A percentile compares a stretch with the other conserved stretches of the same genome.
Conservation (phyloP, 805 yeast genomes). For the Vanderwaltozyma yarrowii region DNA sequence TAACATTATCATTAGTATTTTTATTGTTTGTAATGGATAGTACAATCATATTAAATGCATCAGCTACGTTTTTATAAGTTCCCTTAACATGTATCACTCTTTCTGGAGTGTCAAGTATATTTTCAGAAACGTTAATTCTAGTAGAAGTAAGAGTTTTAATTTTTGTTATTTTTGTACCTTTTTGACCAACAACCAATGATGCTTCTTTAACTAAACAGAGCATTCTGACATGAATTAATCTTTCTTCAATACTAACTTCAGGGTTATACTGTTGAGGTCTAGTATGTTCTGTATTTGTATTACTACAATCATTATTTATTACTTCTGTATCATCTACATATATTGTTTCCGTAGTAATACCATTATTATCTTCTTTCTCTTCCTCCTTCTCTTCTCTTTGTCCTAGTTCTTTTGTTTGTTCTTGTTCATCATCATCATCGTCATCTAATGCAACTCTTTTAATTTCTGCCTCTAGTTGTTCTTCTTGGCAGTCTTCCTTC, state of each 20-base stretch:
- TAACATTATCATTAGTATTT: background rate
- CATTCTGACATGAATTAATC: conserved; percentile 62
- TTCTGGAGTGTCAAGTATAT: conserved; percentile 60
- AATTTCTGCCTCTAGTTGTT: conserved; percentile 39
- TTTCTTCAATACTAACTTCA: conserved; percentile 26
- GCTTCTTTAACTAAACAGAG: conserved; percentile 69
- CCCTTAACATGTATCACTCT: conserved; percentile 69
- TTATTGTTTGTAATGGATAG: conserved; percentile 37
- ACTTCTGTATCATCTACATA: background rate
- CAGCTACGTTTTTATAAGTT: conserved; percentile 65
- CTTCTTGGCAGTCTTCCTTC: conserved; percentile 44
- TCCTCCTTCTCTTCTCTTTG: no score
- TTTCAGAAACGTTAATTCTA: conserved; percentile 62
- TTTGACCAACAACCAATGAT: conserved; percentile 63
- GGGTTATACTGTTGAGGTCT: background rate
- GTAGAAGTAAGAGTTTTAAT: conserved; percentile 55
- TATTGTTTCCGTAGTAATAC: no score
- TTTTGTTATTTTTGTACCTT: conserved; percentile 62
- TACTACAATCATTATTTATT: background rate
- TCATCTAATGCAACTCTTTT: conserved; percentile 66
- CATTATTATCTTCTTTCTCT: no score
- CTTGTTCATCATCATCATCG: conserved; percentile 19
- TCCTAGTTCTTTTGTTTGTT: no score
- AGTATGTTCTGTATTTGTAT: background rate
- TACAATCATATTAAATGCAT: conserved; percentile 66